phyloP scores from a whole-genome alignment of 2,329 filamentous ascomycete species.

The Fulvia fulva region DNA sequence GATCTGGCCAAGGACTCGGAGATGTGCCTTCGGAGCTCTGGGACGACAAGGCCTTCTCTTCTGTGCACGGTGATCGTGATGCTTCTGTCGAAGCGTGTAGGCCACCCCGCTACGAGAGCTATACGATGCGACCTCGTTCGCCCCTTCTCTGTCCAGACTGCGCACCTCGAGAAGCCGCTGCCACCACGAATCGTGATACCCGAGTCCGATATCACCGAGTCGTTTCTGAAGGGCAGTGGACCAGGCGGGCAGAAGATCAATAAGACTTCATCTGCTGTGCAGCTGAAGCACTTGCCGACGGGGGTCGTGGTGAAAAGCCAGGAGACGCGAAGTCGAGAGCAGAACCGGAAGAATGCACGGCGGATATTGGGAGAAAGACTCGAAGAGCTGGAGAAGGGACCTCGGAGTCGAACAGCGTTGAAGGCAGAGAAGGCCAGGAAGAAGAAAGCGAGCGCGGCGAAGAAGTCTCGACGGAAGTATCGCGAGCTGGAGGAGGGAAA shows the following conservation, averaged over 20 bases:
- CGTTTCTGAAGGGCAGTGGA: conserved; percentile 84
- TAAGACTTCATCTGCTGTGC: conserved; percentile 93
- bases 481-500: conserved; percentile 55
- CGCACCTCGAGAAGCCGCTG: conserved; percentile 53
- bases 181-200: conserved; percentile 72
- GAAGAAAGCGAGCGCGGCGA: conserved; percentile 70
- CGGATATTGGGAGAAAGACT: conserved; percentile 69
- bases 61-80: neutral
- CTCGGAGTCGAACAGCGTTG: conserved; percentile 61
- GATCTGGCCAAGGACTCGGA: neutral
- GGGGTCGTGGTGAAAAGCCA: conserved; percentile 93
- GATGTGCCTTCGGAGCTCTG: neutral
- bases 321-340: conserved; percentile 76
- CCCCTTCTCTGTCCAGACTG: conserved; percentile 18
- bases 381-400: conserved; percentile 72
- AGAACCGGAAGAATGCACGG: conserved; percentile 84
- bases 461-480: conserved; percentile 83
- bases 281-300: conserved; percentile 84
- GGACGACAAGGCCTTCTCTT: neutral
- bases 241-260: conserved; percentile 98
- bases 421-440: conserved; percentile 60
- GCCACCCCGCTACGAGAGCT: neutral
- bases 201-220: conserved; percentile 76
- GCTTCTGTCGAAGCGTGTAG: neutral
- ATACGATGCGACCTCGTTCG: conserved; percentile 3